Percentiles rank a stretch among this genome's conserved stretches.
These are phyloP conservation scores for Torulaspora globosa DNA, from an alignment of 1,139 yeast genomes.

Conservation along the genomic window DNA sequence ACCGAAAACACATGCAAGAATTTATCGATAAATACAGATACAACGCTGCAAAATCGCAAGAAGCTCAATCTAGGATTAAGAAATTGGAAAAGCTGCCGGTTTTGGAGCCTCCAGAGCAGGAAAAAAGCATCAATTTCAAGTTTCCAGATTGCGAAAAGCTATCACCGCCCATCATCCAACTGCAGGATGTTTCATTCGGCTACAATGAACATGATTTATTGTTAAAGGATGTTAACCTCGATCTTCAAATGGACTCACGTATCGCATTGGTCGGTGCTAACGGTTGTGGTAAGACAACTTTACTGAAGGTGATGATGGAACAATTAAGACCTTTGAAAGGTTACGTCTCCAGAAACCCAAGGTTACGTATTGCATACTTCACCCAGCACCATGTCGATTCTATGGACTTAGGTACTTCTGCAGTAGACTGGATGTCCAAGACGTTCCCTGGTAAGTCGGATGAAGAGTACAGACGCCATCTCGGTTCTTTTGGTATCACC, in stretches of 20 bases:
- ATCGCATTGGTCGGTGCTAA: conserved; percentile 97
- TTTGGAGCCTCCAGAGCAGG: conserved; percentile 93
- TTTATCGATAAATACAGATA: conserved; percentile 95
- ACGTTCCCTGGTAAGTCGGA: conserved; percentile 91
- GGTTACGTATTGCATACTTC: conserved; percentile 91
- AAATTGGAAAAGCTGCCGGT: conserved; percentile 90
- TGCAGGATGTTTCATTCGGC: conserved; percentile 83
- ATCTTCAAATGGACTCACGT: conserved; percentile 89
- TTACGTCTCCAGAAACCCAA: conserved; percentile 69
- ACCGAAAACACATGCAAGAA: conserved; percentile 85
- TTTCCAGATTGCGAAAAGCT: conserved; percentile 94
- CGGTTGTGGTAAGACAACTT: conserved; percentile 98
- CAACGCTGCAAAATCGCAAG: conserved; percentile 95
- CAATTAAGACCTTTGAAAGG: conserved; percentile 70
- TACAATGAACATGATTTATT: conserved; percentile 61
- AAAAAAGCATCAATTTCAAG: conserved; percentile 73
- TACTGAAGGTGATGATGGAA: conserved; percentile 81
- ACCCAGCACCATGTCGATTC: conserved; percentile 99
- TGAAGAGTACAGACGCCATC: conserved; percentile 94
- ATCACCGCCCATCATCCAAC: conserved; percentile 90
- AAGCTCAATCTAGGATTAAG: conserved; percentile 96
- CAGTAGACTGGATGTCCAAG: conserved; percentile 91
- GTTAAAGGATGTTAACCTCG: conserved; percentile 75
- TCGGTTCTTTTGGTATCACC: conserved; percentile 95
- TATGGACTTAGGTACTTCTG: conserved; percentile 85